Evolutionary conservation across 371 early-diverging fungal genomes (phyloP), one percentile per base, ranked within the genome.

Genomic region (Ordospora pajunii): DNA sequence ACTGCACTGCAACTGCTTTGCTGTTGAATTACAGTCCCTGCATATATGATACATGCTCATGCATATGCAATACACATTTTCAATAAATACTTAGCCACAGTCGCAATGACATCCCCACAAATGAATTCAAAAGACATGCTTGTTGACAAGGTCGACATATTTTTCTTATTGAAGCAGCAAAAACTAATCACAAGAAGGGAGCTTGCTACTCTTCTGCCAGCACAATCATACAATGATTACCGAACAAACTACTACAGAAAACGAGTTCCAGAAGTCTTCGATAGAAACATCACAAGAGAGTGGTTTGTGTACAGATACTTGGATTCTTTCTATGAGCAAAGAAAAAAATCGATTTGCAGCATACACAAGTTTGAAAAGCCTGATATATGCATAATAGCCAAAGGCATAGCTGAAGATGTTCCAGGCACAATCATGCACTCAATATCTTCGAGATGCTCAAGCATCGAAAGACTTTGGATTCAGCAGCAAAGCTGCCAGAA

Each of bases 71-170:
- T 32, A 32, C n/a, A 32, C 32, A 32, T 32, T 32, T 32, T 32
- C 32, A 32, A 32, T 32, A 32, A 32, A 32, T 32, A 32, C 23
- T 53, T 27, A 53, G 54, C 27, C 23, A 12, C 1, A 11, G 14
- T 27, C 9, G 8, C 27, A 27, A 10, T 14, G 9, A 9, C 0
- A 53, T 12, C 54, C 54, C 54, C 10, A 37, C 10, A 53, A 23
- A 53, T 53, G 54, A 37, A 53, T 17, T 2, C 54, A 53, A 53
- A 27, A 27, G 10, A 17, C 23, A 53, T 3, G 10, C 54, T 53
- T 10, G 54, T 27, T 25, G 70, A 70, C 21, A 70, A 54, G 12
- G 53, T 70, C 53, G 70, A 70, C 46, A 70, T 70, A 43, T 70
- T 70, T 23, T 70, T 70, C 23, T 25, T 70, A 43, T 25, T 70